These are phyloP conservation scores for Carex parvula DNA, from an alignment of 176 grass and related monocot genomes.

Conservation along the genomic window DNA sequence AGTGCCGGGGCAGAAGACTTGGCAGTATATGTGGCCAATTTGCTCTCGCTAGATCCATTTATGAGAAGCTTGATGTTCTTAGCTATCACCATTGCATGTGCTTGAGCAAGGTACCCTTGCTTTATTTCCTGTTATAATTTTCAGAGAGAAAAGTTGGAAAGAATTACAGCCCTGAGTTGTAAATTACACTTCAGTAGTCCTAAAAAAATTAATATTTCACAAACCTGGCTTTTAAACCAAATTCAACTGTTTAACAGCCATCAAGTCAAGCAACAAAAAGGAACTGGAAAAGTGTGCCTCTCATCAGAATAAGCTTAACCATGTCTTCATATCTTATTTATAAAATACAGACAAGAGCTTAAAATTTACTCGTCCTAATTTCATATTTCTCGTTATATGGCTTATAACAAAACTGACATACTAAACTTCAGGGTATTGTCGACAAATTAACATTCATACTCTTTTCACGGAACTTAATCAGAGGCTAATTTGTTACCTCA, in stretches of 20 bases:
- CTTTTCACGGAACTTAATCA: not conserved
- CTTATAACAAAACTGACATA: too few species aligned
- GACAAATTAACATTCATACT: not conserved
- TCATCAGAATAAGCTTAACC: not conserved
- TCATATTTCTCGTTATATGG: too few species aligned
- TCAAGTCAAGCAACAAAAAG: not conserved
- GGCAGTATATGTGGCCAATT: conserved; percentile 39
- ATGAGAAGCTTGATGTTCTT: conserved; percentile 52
- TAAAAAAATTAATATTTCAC: not conserved
- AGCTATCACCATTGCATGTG: conserved; percentile 33
- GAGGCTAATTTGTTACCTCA: not conserved
- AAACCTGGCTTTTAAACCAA: not conserved
- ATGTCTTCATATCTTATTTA: not conserved
- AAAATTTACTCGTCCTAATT: too few species aligned
- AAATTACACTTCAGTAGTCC: not conserved
- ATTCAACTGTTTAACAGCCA: not conserved
- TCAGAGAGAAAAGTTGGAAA: not conserved
- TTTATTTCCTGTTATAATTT: conserved; percentile 39
- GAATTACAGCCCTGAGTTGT: not conserved
- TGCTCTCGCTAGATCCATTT: conserved; percentile 28
- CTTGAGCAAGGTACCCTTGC: conserved; percentile 43
- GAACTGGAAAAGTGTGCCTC: not conserved
- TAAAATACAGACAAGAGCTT: too few species aligned
- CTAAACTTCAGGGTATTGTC: not conserved
- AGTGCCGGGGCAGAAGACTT: conserved; percentile 19